Conservation (phyloP, 2,329 filamentous ascomycete genomes). For the Didymella sp. region DNA sequence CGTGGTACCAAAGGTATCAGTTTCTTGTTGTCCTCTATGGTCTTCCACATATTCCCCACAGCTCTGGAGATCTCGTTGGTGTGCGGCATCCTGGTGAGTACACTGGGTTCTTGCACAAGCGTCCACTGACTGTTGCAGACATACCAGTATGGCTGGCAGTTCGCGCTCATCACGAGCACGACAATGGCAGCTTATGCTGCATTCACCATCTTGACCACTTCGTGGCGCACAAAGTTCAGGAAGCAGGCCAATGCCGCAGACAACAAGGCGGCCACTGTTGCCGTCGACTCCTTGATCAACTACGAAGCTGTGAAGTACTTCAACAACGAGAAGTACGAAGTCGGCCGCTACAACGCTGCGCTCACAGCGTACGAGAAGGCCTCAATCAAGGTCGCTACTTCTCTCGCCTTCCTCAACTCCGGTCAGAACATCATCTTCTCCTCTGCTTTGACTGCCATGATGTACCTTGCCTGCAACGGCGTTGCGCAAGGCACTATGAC, state of each 20-base stretch:
- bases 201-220: slow-evolving; percentile 96
- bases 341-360: slow-evolving; percentile 86
- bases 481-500: slow-evolving; percentile 82
- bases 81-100: slow-evolving; percentile 79
- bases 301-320: slow-evolving; percentile 99
- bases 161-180: slow-evolving; percentile 84
- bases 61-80: slow-evolving; percentile 94
- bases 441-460: slow-evolving; percentile 91
- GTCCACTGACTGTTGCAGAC: slow-evolving; percentile 60
- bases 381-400: slow-evolving; percentile 96
- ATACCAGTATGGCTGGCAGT: slow-evolving; percentile 91
- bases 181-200: slow-evolving; percentile 95
- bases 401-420: slow-evolving; percentile 87
- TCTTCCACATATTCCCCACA: slow-evolving; percentile 95
- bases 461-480: slow-evolving; percentile 93
- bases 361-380: slow-evolving; percentile 87
- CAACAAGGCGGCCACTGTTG: slow-evolving; percentile 92
- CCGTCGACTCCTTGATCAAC: slow-evolving; percentile 96
- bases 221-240: slow-evolving; percentile 96
- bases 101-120: not conserved
- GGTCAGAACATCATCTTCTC: slow-evolving; percentile 99
- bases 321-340: slow-evolving; percentile 97
- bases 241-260: slow-evolving; percentile 95
- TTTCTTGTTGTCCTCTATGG: slow-evolving; percentile 96
- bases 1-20: slow-evolving; percentile 98